A percentile compares a stretch with the other conserved stretches of the same genome.
Conservation (phyloP, 2,329 filamentous ascomycete species). For the Calonectria pseudoreteaudii region DNA sequence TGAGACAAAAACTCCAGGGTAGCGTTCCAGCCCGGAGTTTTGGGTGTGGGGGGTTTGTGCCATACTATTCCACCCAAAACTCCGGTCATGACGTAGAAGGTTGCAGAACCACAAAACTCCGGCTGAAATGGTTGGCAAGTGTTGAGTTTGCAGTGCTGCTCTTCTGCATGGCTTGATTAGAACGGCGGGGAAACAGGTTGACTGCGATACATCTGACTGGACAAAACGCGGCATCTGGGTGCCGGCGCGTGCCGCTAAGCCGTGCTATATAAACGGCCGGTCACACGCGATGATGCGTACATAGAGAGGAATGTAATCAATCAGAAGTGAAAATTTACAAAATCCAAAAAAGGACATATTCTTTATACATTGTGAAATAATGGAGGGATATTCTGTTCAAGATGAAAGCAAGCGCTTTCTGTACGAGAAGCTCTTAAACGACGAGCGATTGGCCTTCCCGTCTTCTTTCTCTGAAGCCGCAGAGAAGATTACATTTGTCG, state of each 20-base stretch:
- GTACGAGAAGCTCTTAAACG: conserved; percentile 1
- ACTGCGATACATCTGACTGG: background rate
- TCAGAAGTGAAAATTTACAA: too few relatives aligned
- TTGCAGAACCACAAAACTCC: background rate
- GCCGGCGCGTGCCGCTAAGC: background rate
- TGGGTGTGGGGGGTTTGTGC: background rate
- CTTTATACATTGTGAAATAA: background rate
- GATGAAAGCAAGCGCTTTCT: conserved; percentile 15
- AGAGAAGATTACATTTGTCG: conserved; percentile 22
- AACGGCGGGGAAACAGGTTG: too few relatives aligned
- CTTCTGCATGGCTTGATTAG: too few relatives aligned
- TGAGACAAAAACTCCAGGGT: background rate
- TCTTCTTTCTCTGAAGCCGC: conserved; percentile 11
- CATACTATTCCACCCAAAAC: background rate
- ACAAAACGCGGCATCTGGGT: background rate
- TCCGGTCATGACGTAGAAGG: background rate
- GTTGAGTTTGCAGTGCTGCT: background rate
- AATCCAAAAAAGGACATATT: background rate
- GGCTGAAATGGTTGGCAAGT: background rate
- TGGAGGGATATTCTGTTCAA: conserved; percentile 17
- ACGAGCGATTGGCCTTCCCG: conserved; percentile 8
- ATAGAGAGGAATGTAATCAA: too few relatives aligned
- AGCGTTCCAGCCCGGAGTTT: background rate
- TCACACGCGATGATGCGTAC: background rate
- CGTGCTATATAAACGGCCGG: background rate